These are phyloP conservation scores for Telopea speciosissima DNA, from an alignment of 177 flowering plant genomes.

Conservation along the genomic window DNA sequence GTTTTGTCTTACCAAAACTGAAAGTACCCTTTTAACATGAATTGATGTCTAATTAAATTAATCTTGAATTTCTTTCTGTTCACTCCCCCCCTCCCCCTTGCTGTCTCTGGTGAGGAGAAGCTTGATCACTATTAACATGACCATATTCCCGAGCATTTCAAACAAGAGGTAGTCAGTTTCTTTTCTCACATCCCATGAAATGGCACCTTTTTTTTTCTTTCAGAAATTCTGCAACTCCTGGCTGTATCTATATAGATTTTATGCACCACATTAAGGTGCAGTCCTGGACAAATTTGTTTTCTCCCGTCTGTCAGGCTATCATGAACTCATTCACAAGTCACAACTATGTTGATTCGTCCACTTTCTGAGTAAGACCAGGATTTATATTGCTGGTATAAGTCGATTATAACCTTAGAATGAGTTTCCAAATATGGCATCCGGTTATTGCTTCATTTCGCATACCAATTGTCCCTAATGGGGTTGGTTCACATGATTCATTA, in stretches of 20 bases:
- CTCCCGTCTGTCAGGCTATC: background rate
- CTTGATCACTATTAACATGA: background rate
- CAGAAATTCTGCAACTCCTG: background rate
- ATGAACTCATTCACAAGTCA: background rate
- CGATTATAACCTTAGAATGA: background rate
- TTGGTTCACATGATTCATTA: background rate
- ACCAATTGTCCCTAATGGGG: background rate
- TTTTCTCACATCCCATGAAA: background rate
- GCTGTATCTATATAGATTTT: no score
- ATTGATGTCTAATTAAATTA: no score
- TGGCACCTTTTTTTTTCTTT: background rate
- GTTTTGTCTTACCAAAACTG: no score
- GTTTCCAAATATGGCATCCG: background rate
- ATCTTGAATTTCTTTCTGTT: no score
- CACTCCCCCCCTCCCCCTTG: background rate
- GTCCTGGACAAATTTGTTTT: background rate
- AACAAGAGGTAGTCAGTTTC: background rate
- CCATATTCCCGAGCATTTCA: background rate
- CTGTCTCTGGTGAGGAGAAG: background rate
- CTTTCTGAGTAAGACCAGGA: background rate
- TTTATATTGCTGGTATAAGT: background rate
- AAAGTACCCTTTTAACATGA: no score
- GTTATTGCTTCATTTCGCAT: background rate
- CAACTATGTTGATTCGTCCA: background rate
- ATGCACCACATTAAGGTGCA: background rate